These are phyloP conservation scores for Taiozyma sp. DNA, from an alignment of 1,139 yeast species.

Conservation along the genomic window DNA sequence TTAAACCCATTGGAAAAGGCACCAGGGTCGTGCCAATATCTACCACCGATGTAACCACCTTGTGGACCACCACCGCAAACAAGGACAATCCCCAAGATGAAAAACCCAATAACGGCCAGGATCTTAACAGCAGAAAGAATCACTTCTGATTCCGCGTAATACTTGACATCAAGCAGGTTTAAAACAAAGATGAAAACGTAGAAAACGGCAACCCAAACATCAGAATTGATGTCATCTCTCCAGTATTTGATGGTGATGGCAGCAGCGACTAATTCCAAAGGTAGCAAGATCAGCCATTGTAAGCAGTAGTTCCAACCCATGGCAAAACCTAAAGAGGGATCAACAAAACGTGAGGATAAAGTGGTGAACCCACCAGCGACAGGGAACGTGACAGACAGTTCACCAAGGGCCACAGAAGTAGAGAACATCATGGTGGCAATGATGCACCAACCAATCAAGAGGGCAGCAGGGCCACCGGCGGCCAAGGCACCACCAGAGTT, in stretches of 20 bases:
- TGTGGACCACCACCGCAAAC: constrained; percentile 54
- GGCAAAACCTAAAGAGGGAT: constrained; percentile 73
- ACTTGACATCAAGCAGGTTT: constrained; percentile 54
- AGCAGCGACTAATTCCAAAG: constrained; percentile 71
- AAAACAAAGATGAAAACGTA: constrained; percentile 50
- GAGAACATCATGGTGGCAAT: constrained; percentile 55
- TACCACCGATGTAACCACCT: constrained; percentile 51
- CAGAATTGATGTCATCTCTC: constrained; percentile 52
- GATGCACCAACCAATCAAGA: constrained; percentile 53
- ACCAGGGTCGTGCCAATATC: constrained; percentile 55
- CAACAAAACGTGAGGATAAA: constrained; percentile 61
- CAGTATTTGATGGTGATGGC: constrained; percentile 66
- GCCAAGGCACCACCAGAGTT: constrained; percentile 62
- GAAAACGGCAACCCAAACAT: constrained; percentile 64
- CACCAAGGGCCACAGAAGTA: constrained; percentile 68
- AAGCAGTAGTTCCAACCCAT: constrained; percentile 70
- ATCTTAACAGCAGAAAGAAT: constrained; percentile 56
- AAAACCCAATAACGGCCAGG: constrained; percentile 60
- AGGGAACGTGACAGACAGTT: constrained; percentile 63
- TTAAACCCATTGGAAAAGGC: constrained; percentile 58
- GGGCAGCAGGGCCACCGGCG: constrained; percentile 67
- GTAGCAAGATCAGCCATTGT: constrained; percentile 68
- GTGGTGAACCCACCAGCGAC: constrained; percentile 71
- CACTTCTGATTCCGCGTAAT: constrained; percentile 61
- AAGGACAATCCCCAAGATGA: constrained; percentile 63